A percentile compares a stretch with the other conserved stretches of the same genome.
Conservation (phyloP, 139 green algal genomes). For the Chlorella sp. region DNA sequence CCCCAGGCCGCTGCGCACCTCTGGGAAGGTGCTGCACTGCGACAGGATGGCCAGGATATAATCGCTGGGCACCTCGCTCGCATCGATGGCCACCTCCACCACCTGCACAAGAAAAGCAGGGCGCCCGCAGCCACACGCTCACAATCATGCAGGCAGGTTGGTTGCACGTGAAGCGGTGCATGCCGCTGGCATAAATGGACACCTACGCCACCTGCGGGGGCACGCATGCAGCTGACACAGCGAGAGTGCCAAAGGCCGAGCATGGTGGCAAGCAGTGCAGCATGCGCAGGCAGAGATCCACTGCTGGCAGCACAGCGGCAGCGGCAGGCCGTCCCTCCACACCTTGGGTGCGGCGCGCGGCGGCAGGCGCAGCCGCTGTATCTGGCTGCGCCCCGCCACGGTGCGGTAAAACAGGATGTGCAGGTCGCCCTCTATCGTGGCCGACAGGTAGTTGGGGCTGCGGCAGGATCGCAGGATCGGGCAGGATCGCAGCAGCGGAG, state of each 20-base stretch:
- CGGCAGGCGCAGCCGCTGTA: constrained; percentile 18
- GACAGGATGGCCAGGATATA: constrained; percentile 72
- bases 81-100: constrained; percentile 63
- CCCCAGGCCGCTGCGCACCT: background rate
- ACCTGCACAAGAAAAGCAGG: constrained; percentile 22
- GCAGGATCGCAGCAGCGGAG: too few species aligned
- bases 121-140: too few species aligned
- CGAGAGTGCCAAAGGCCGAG: background rate
- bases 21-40: constrained; percentile 32
- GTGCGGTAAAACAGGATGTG: constrained; percentile 74
- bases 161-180: too few species aligned
- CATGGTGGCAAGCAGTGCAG: too few species aligned
- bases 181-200: too few species aligned
- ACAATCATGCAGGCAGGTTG: too few species aligned
- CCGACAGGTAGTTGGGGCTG: constrained; percentile 74
- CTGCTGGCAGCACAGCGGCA: background rate
- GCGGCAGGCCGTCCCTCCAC: background rate
- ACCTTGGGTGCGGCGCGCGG: constrained; percentile 40
- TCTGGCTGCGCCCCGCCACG: constrained; percentile 49
- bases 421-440: constrained; percentile 54
- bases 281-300: too few species aligned
- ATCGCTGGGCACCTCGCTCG: constrained; percentile 65
- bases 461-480: too few species aligned
- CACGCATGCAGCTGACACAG: background rate
- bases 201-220: too few species aligned